Conservation (phyloP, 2,329 filamentous ascomycete genomes). For the Alternaria postmessia region DNA sequence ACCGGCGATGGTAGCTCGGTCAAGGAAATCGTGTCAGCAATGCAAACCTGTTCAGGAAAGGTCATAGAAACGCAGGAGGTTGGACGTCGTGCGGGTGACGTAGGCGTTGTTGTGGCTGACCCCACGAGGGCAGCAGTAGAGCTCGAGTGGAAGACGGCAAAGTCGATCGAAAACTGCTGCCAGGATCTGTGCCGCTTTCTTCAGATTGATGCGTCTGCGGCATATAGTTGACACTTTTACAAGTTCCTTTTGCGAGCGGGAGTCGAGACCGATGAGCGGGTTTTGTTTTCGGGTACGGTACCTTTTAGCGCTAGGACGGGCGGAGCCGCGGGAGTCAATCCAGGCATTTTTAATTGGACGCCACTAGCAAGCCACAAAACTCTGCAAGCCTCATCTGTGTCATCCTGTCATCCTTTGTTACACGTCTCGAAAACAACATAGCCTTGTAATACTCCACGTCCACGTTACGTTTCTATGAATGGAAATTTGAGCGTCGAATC, state of each 20-base stretch:
- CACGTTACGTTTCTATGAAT: background rate
- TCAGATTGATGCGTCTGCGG: background rate
- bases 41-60: conserved; percentile 38
- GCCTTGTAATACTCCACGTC: background rate
- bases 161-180: conserved; percentile 3
- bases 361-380: conserved; percentile 6
- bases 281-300: background rate
- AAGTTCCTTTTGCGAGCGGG: background rate
- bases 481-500: background rate
- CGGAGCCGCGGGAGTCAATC: background rate
- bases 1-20: conserved; percentile 46
- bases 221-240: background rate
- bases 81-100: conserved; percentile 41
- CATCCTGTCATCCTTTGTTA: background rate
- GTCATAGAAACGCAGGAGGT: conserved; percentile 32
- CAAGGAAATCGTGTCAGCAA: conserved; percentile 40
- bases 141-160: conserved; percentile 36
- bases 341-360: background rate
- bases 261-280: background rate
- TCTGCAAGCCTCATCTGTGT: conserved; percentile 1
- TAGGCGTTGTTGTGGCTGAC: conserved; percentile 40
- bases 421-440: background rate
- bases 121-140: conserved; percentile 34
- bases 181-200: conserved; percentile 7
- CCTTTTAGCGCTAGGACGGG: background rate